Evolutionary conservation across 73 alveolate species (phyloP).

Genomic region (Tetrahymena borealis): DNA sequence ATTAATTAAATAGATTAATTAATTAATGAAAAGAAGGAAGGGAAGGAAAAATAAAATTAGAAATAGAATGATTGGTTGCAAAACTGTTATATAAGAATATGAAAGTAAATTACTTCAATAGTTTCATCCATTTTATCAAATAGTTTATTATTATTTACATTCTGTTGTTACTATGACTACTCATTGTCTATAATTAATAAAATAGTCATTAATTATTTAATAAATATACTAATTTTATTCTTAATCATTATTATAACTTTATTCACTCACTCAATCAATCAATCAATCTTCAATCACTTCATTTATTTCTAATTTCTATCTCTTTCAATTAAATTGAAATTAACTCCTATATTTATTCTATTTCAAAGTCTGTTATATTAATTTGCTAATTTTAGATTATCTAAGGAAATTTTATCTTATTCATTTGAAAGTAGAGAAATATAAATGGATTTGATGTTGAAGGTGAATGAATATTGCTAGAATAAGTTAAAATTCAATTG

Average conservation of each 20-base stretch:
- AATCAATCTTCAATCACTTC: background rate
- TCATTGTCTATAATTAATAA: background rate
- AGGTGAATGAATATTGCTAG: background rate
- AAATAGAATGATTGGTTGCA: background rate
- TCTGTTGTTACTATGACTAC: background rate
- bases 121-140: conserved; percentile 1
- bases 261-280: background rate
- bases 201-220: background rate
- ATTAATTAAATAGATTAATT: background rate
- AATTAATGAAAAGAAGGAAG: background rate
- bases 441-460: background rate
- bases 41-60: background rate
- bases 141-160: background rate
- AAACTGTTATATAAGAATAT: background rate
- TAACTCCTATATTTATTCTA: background rate
- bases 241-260: background rate
- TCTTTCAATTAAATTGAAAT: background rate
- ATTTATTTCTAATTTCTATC: background rate
- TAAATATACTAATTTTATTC: background rate
- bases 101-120: background rate
- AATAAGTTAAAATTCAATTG: background rate
- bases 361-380: too few species aligned
- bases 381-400: too few species aligned
- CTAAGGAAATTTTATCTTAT: background rate
- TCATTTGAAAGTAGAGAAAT: background rate